Base-by-base conservation (phyloP, 345 rosid species). In the Eucalyptus curtisii region DNA sequence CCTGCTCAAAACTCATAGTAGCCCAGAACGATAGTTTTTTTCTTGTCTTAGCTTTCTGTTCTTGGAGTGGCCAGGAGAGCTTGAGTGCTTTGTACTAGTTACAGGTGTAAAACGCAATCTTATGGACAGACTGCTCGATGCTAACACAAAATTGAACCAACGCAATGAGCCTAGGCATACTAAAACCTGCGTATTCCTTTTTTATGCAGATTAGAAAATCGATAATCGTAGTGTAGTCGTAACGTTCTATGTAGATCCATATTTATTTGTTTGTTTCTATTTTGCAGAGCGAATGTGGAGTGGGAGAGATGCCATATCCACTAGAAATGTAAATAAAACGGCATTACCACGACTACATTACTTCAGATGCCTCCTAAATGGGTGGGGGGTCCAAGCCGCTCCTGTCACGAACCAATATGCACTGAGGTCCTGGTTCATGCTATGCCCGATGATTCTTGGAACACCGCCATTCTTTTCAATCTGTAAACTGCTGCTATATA, bases 211-310 rank as follows among this genome's bases (percentile, higher is more conserved):
- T 61, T 30, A 61, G 37, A 30, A 61, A 30, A 61, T 30, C 8
- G 17, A 61, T 6, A 61, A 27, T 30, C 7, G 13, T 64, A 3
- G 33, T 13, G 33, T 30, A 30, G 7, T 64, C 5, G 16, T 64
- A 7, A 7, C 30, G 9, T 64, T 61, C 7, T 64, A 14, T 37
- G 7, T 64, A 2, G 37, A 64, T 30, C 71, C 33, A 4, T 4
- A 64, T 64, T 2, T 16, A 55, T 52, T 48, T 50, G 31, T 37
- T 71, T 76, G 85, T 86, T 25, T 13, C 7, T 49, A 5, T 49
- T 49, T 12, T 59, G 24, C 85, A 97, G 98, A 96, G 91, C 95
- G 97, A 86, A 87, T 98, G 89, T 95, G 98, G 99, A 98, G 98
- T 90, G 91, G 91, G 53, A 91, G 92, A 89, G 96, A 95, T 89